Evolutionary conservation across 352 stramenopile species (phyloP).

Genomic region (Phytopythium delawarense): DNA sequence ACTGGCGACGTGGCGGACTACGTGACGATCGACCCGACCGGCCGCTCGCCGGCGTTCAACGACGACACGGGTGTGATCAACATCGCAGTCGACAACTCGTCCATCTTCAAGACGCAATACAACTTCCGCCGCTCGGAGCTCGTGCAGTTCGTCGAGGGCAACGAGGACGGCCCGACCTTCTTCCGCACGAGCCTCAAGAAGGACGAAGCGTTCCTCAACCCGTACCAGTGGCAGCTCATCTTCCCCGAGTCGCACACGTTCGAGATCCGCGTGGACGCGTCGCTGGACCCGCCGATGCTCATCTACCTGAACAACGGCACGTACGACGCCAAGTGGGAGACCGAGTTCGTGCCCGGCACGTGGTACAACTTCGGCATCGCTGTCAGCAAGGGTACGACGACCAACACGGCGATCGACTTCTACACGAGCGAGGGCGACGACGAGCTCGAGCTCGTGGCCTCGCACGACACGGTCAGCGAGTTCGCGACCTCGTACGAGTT

Average conservation of each 20-base stretch:
- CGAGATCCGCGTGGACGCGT: slow-evolving; percentile 50
- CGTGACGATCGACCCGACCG: slow-evolving; percentile 33
- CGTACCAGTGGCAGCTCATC: slow-evolving; percentile 53
- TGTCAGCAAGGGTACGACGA: slow-evolving; percentile 18
- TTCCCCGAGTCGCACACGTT: slow-evolving; percentile 56
- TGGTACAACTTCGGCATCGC: slow-evolving; percentile 72
- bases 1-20: slow-evolving; percentile 40
- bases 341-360: slow-evolving; percentile 35
- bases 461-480: slow-evolving; percentile 22
- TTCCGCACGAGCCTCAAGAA: slow-evolving; percentile 59
- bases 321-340: slow-evolving; percentile 42
- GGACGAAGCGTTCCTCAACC: slow-evolving; percentile 40
- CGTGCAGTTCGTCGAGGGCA: slow-evolving; percentile 41
- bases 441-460: slow-evolving; percentile 28
- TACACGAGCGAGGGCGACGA: slow-evolving; percentile 45
- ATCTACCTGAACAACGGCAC: slow-evolving; percentile 45
- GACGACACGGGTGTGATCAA: slow-evolving; percentile 47
- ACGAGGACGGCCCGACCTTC: slow-evolving; percentile 33
- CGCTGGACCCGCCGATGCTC: slow-evolving; percentile 33
- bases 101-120: slow-evolving; percentile 39
- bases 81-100: slow-evolving; percentile 40
- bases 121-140: slow-evolving; percentile 63
- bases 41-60: slow-evolving; percentile 44
- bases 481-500: slow-evolving; percentile 29
- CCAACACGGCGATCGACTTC: slow-evolving; percentile 28